Evolutionary conservation across 2,329 filamentous ascomycete genomes (phyloP), one percentile per base, ranked within the genome.

Genomic region (Talaromyces sp.): DNA sequence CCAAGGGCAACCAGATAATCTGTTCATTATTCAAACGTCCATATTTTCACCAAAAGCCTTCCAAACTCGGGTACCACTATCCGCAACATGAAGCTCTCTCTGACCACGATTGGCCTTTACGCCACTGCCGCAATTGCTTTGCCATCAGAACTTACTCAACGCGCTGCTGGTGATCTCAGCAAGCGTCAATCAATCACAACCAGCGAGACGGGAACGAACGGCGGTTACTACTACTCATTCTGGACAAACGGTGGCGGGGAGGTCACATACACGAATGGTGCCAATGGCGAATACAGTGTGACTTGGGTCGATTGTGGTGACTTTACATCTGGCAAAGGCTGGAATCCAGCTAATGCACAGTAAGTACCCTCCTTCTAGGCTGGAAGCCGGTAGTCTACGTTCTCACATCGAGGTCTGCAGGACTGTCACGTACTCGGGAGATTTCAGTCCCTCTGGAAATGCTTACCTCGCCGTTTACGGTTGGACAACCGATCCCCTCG

Each of bases 281-380:
- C 68, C 5, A 75, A 67, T 4, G 81, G 81, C 1, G 48, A 54
- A 11, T 84, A 83, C 74, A 77, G 68, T 37, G 74, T 81, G 0
- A 68, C 67, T 25, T 85, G 82, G 83, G 69, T 65, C 48, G 75
- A 76, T 54, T 73, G 71, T 25, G 82, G 82, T 33, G 83, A 85
- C 76, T 81, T 84, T 52, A 83, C 85, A 35, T 82, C 77, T 63
- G 84, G 84, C 35, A 86, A 85, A 73, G 84, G 84, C 42, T 86
- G 84, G 83, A 80, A 80, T 62, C 79, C 83, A 18, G 84, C 83
- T n/a, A 78, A 71, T 63, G 72, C 76, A 33, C 76, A 81, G 82
- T 85, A 78, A 63, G 74, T 64, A 11, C 18, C 11, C 14, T 48
- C 28, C n/a, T 6, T n/a, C 11, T 11, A 1, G 3, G 14, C n/a